Conservation (phyloP, 495 filamentous ascomycete genomes). For the Xanthoparmelia taractica region DNA sequence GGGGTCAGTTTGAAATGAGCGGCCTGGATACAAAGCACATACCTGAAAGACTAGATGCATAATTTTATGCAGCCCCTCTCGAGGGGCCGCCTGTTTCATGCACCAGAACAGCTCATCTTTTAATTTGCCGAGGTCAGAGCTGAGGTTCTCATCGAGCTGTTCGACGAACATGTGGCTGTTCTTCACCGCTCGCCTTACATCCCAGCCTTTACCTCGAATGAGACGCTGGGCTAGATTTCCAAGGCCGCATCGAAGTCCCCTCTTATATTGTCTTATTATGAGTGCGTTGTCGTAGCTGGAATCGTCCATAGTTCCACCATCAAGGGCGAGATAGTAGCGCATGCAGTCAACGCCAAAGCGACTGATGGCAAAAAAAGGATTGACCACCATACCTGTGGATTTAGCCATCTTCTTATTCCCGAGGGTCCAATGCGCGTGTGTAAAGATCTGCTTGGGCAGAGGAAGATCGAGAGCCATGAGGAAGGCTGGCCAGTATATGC, state of each 20-base stretch:
- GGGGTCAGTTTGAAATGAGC: not conserved
- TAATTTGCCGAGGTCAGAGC: conserved; percentile 31
- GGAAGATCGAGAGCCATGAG: conserved; percentile 82
- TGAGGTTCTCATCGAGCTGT: conserved; percentile 14
- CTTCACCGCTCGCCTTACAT: conserved; percentile 35
- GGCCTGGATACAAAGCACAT: conserved; percentile 18
- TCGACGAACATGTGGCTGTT: conserved; percentile 1
- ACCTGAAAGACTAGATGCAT: conserved; percentile 55
- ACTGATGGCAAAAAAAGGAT: conserved; percentile 86
- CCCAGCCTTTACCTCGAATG: conserved; percentile 58
- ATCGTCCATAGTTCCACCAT: conserved; percentile 68
- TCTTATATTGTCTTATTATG: conserved; percentile 72
- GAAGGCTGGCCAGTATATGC: conserved; percentile 96
- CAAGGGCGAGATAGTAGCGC: conserved; percentile 76
- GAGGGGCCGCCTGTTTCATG: conserved; percentile 61
- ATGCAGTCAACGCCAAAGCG: conserved; percentile 81
- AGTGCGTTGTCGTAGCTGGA: conserved; percentile 73
- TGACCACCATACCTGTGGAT: conserved; percentile 87
- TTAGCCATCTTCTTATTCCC: conserved; percentile 90
- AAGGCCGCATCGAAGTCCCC: conserved; percentile 59
- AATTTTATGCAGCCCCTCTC: conserved; percentile 55
- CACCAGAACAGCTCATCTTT: conserved; percentile 38
- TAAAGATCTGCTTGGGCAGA: conserved; percentile 71
- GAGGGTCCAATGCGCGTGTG: conserved; percentile 93
- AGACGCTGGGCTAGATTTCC: conserved; percentile 73